Percentiles rank a stretch among this genome's conserved stretches.
Conservation (phyloP, 2,329 filamentous ascomycete species). For the Fusarium sp. region DNA sequence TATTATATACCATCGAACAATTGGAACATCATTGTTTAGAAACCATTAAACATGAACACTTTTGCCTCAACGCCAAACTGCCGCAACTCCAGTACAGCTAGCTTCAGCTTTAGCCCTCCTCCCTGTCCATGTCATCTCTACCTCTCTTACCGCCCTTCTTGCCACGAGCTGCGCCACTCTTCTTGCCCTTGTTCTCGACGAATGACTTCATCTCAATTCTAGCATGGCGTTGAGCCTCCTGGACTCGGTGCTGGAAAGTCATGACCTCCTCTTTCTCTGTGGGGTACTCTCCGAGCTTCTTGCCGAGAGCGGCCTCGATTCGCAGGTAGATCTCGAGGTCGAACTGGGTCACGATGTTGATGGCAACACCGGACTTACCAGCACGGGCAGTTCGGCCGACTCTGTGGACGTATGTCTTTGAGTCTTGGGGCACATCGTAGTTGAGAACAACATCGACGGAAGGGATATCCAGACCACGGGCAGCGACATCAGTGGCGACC, state of each 20-base stretch:
- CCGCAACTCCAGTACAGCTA: constrained; percentile 17
- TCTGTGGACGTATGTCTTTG: constrained; percentile 90
- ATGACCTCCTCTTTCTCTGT: constrained; percentile 86
- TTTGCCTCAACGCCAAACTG: constrained; percentile 34
- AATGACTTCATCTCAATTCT: constrained; percentile 84
- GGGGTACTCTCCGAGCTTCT: constrained; percentile 77
- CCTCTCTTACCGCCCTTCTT: constrained; percentile 58
- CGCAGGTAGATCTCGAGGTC: constrained; percentile 83
- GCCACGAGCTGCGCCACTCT: constrained; percentile 59
- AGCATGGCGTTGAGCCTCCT: constrained; percentile 85
- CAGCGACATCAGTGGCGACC: constrained; percentile 93
- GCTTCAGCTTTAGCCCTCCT: constrained; percentile 69
- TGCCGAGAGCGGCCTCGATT: constrained; percentile 85
- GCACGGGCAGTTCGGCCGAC: constrained; percentile 90
- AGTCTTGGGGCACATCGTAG: constrained; percentile 84
- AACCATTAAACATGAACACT: constrained; percentile 23
- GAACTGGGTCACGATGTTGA: constrained; percentile 88
- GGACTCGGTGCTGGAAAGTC: constrained; percentile 80
- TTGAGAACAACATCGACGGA: constrained; percentile 91
- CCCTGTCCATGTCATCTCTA: constrained; percentile 76
- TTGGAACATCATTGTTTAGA: constrained; percentile 2
- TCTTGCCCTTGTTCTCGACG: constrained; percentile 74
- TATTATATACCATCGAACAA: neutral
- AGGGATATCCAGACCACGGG: constrained; percentile 91
- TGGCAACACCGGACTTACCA: constrained; percentile 83